Base-by-base conservation (phyloP, 345 rosid species). In the Salix suchowensis region DNA sequence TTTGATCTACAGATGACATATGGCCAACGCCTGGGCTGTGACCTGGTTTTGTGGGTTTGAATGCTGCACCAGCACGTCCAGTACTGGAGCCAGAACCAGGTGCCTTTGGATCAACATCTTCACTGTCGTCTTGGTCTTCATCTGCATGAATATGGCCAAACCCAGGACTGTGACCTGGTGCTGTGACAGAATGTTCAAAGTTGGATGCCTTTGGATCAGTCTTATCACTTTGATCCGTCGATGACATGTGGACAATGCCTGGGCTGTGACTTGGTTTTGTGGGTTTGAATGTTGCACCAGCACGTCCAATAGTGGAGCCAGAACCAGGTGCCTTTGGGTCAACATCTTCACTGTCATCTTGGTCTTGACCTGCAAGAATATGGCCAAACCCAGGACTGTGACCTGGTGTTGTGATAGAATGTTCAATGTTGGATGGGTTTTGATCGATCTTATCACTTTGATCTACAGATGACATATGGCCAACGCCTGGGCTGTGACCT, bases 11-110 rank as follows among this genome's bases (percentile, higher is more conserved):
- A 4, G 18, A 68, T 21, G 19, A 32, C 54, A 76, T 66, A 80
- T 89, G 91, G 37, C 88, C 86, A 65, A 84, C 80, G 6, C 89
- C 88, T 0, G 89, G 91, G 44, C 87, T 85, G 54, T 84, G 80
- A 39, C 89, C 89, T 7, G 88, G 88, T 8, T 70, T 26, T 23
- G 85, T 88, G 18, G 89, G 88, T 54, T 65, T 65, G 68, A 65
- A 65, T 65, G 37, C 68, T 65, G 68, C 28, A 13, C 18, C 18
- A 2, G n/a, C 14, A 65, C 82, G 79, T 7, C 36, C 9, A 12
- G 2, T 24, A 9, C 18, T 7, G 42, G 75, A 11, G n/a, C 24
- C 30, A 8, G 37, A 14, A 36, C 6, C 64, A 21, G 7, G 13
- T 14, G n/a, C 13, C 8, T 10, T 23, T 23, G 65, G 24, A 24